Conservation (phyloP, 495 filamentous ascomycete species). For the Polyplosphaeria fusca region DNA sequence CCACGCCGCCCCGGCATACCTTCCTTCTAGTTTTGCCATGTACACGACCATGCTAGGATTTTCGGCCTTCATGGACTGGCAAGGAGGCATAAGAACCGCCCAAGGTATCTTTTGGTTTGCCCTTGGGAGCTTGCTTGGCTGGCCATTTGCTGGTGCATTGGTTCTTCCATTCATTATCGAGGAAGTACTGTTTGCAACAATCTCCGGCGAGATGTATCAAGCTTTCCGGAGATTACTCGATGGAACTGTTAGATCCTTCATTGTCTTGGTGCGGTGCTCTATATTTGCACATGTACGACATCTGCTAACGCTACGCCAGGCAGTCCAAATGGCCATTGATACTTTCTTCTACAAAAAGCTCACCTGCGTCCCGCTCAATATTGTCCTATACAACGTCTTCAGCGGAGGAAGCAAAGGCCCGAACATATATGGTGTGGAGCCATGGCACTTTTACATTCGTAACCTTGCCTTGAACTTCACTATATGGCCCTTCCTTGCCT, state of each 20-base stretch:
- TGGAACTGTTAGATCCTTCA: conserved; percentile 62
- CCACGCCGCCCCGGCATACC: conserved; percentile 78
- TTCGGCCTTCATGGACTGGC: conserved; percentile 84
- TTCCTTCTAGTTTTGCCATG: conserved; percentile 97
- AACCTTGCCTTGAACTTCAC: conserved; percentile 96
- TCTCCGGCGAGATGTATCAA: conserved; percentile 57
- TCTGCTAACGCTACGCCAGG: conserved; percentile 41
- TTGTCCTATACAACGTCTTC: conserved; percentile 93
- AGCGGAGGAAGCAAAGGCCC: conserved; percentile 73
- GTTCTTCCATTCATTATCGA: conserved; percentile 78
- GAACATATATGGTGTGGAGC: conserved; percentile 92
- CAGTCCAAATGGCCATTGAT: conserved; percentile 63
- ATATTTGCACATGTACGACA: neutral
- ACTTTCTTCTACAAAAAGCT: conserved; percentile 77
- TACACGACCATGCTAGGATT: conserved; percentile 85
- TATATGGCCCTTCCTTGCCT: conserved; percentile 80
- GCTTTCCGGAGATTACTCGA: conserved; percentile 58
- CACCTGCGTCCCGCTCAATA: conserved; percentile 81
- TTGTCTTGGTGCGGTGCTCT: conserved; percentile 62
- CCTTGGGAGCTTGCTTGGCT: conserved; percentile 82
- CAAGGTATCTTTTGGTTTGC: conserved; percentile 90
- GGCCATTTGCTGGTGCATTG: conserved; percentile 88
- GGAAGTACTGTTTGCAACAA: conserved; percentile 61
- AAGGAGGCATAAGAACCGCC: conserved; percentile 68
- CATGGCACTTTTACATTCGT: conserved; percentile 93